Evolutionary conservation across 73 alveolate species (phyloP), one percentile per base, ranked within the genome.

Genomic region (Paramecium primaurelia): DNA sequence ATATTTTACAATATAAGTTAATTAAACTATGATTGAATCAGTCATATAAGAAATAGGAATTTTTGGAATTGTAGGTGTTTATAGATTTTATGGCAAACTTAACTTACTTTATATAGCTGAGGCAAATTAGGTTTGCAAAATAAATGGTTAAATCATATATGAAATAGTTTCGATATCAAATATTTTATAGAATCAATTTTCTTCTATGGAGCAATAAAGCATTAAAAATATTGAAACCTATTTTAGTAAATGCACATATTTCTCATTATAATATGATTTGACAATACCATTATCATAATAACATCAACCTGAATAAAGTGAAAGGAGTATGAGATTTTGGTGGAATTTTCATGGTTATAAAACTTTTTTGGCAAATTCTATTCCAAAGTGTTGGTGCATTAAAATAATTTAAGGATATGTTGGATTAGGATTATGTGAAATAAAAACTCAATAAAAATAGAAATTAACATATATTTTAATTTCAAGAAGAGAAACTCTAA

Each of bases 401-500:
- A 87, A 88, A n/a, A 34, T 93, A n/a, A 86, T 93, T 20, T 42
- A 93, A 89, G 96, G 96, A 0, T 89, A 89, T 87, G 96, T 92
- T 14, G 92, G 94, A 40, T 86, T 86, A 28, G 77, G 86, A 3
- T 14, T 14, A 6, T 40, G 51, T 20, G 49, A 38, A 45, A 26
- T 80, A 20, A 47, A 45, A 22, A 22, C 51, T 0, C n/a, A 54
- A 54, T 54, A 86, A 20, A n/a, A 87, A 9, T 30, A 34, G 16
- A 77, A 93, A 20, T 16, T 93, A 20, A 94, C 93, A 60, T 86
- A 93, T 44, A 59, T 92, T 26, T 86, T 97, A 59, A 93, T 97
- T 28, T 92, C 99, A 8, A 92, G 99, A 36, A 59, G 99, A 86
- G 92, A 97, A 71, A 95, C 97, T 88, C 88, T 93, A 51, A 95